Base-by-base conservation (phyloP, 1,284 basidiomycete species). In the Hemileia vastatrix region DNA sequence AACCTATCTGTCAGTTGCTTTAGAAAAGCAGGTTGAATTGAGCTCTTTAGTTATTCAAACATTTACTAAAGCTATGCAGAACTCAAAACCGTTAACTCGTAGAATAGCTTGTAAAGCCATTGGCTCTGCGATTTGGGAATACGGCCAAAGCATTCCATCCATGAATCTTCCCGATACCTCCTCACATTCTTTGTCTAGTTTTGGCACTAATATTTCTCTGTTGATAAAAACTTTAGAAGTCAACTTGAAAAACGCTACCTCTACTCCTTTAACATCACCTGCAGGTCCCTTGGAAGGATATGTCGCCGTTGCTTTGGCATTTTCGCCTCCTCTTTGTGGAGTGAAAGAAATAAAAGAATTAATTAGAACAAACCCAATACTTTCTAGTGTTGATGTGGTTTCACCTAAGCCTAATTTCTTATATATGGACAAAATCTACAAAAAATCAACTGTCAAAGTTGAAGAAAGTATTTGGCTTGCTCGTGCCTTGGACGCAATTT, bases 341-440 rank as follows among this genome's bases (percentile, higher is more conserved):
- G 19, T 32, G 3, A 11, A 48, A 33, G n/a, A 9, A 45, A 60
- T 64, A 51, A 67, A 68, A 21, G 63, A 64, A 15, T 36, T 69
- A 44, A 54, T 71, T 23, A 51, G 66, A 8, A 67, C 68, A 18
- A 77, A 77, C 52, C 54, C 76, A 0, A 69, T 71, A 1, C 58
- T 80, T 40, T 68, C 65, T 4, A 66, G 79, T 23, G 69, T 77
- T 18, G 32, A 33, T 1, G 74, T 80, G 4, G 65, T 72, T 4
- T 77, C 77, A 15, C 66, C 70, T 23, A 94, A 90, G 72, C 87
- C 90, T 0, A 86, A 86, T 1, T 94, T 94, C 77, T 73, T 95
- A 44, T 71, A 93, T 19, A 89, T 84, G 82, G 90, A 92, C 62
- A 91, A 88, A 75, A 83, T 88, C 0, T 91, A 90, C 72, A 82